Conservation (phyloP, 2,329 filamentous ascomycete species). For the Taxawa tesnikishii region DNA sequence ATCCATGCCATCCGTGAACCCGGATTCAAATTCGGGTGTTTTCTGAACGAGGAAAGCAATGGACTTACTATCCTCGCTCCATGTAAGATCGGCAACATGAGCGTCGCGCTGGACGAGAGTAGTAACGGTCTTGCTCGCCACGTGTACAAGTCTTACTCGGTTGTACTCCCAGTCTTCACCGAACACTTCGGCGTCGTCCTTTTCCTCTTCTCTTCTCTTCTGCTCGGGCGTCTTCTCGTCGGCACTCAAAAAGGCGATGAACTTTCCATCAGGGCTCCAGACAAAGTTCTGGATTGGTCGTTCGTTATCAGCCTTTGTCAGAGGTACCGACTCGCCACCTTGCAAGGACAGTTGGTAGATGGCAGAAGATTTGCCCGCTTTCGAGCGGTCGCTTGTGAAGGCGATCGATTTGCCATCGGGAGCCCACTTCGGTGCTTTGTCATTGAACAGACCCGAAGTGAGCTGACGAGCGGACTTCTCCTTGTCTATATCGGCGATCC, state of each 20-base stretch:
- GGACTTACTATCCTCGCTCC: constrained; percentile 15
- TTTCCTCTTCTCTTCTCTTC: constrained; percentile 19
- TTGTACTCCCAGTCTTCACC: constrained; percentile 22
- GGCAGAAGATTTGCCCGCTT: constrained; percentile 17
- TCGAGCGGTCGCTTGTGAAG: constrained; percentile 22
- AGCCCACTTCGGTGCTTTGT: constrained; percentile 14
- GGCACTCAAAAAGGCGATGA: constrained; percentile 21
- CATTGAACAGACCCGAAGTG: constrained; percentile 15
- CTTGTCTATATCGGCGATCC: constrained; percentile 15
- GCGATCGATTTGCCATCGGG: constrained; percentile 17
- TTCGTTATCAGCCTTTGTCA: constrained; percentile 17
- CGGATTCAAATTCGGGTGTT: constrained; percentile 17
- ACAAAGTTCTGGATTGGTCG: constrained; percentile 14
- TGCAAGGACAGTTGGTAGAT: constrained; percentile 16
- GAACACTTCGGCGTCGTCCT: constrained; percentile 24
- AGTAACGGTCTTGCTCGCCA: constrained; percentile 15
- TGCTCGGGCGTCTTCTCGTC: constrained; percentile 21
- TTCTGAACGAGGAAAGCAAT: constrained; percentile 13
- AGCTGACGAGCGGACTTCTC: constrained; percentile 14
- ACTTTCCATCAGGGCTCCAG: constrained; percentile 22
- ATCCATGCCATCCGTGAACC: constrained; percentile 11
- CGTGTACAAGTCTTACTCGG: constrained; percentile 19
- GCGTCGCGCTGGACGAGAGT: constrained; percentile 9
- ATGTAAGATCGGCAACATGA: constrained; percentile 18
- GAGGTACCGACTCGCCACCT: constrained; percentile 13